Evolutionary conservation across 1,139 yeast genomes (phyloP).

Genomic region (Geotrichum klebahnii): DNA sequence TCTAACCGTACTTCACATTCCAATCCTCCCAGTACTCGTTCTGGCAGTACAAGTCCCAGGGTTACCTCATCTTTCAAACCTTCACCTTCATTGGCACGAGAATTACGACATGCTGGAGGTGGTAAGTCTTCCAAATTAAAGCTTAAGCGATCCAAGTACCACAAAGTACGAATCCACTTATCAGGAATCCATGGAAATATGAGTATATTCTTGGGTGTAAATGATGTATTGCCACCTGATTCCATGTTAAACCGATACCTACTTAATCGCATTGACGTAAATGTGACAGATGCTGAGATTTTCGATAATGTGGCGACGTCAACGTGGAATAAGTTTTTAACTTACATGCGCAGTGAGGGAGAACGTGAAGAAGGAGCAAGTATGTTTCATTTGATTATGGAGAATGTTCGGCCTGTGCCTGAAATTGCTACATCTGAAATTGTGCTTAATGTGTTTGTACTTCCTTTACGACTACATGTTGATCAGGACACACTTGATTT

Average conservation of each 20-base stretch:
- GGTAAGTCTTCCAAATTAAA: slow-evolving; percentile 41
- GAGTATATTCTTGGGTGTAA: slow-evolving; percentile 45
- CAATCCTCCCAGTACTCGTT: neutral
- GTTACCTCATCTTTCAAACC: slow-evolving; percentile 9
- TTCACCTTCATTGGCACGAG: slow-evolving; percentile 20
- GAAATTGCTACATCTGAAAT: slow-evolving; percentile 67
- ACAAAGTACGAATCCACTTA: slow-evolving; percentile 60
- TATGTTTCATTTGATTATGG: slow-evolving; percentile 55
- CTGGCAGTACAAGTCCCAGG: slow-evolving; percentile 1
- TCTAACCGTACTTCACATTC: slow-evolving; percentile 14
- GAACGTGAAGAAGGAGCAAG: slow-evolving; percentile 66
- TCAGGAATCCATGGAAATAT: slow-evolving; percentile 50
- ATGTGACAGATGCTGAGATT: slow-evolving; percentile 54
- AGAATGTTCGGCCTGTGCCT: slow-evolving; percentile 63
- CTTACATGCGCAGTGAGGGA: slow-evolving; percentile 64
- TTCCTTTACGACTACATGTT: slow-evolving; percentile 77
- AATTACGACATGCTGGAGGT: slow-evolving; percentile 23
- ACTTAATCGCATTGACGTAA: slow-evolving; percentile 46
- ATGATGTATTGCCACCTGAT: slow-evolving; percentile 26
- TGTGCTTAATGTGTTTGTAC: slow-evolving; percentile 50
- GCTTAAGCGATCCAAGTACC: slow-evolving; percentile 59
- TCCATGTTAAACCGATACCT: slow-evolving; percentile 25
- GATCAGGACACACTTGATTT: slow-evolving; percentile 94
- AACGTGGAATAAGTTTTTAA: slow-evolving; percentile 82
- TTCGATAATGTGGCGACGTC: slow-evolving; percentile 81